Conservation (phyloP, 2,329 filamentous ascomycete genomes). For the Ophiostoma tasmaniense region DNA sequence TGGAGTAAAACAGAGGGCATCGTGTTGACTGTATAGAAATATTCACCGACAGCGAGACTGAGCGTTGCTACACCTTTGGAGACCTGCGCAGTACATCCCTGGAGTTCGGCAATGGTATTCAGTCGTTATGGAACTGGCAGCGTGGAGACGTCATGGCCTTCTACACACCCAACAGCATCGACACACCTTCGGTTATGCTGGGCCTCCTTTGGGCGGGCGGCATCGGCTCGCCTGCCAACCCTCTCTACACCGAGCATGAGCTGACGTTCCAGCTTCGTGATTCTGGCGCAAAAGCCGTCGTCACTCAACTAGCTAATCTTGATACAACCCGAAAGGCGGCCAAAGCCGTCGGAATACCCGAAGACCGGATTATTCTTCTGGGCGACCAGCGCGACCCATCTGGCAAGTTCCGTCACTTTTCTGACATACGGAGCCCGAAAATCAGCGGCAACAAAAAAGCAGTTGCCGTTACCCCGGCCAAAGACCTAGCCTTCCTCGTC, state of each 20-base stretch:
- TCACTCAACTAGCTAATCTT: conserved; percentile 63
- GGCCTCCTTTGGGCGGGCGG: conserved; percentile 79
- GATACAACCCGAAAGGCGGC: conserved; percentile 59
- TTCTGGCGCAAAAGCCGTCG: conserved; percentile 62
- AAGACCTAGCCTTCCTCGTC: conserved; percentile 74
- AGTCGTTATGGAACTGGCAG: conserved; percentile 65
- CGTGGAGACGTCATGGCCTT: conserved; percentile 77
- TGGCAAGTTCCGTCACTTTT: conserved; percentile 61
- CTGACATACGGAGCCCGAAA: conserved; percentile 49
- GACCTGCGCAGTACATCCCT: conserved; percentile 57
- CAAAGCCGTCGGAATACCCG: conserved; percentile 57
- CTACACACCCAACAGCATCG: conserved; percentile 79
- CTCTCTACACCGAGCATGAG: conserved; percentile 75
- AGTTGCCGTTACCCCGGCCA: conserved; percentile 50
- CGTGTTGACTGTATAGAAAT: conserved; percentile 47
- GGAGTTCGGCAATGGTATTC: conserved; percentile 74
- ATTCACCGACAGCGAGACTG: conserved; percentile 65
- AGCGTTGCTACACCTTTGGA: conserved; percentile 59
- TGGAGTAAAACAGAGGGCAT: background rate
- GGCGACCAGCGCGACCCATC: conserved; percentile 57
- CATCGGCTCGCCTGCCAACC: conserved; percentile 76
- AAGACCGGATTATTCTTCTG: conserved; percentile 65
- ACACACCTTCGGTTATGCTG: conserved; percentile 68
- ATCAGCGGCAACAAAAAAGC: conserved; percentile 37
- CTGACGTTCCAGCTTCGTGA: conserved; percentile 77